Evolutionary conservation across 1,284 basidiomycete species (phyloP).

Genomic region (Cutaneotrichosporon mucoides): DNA sequence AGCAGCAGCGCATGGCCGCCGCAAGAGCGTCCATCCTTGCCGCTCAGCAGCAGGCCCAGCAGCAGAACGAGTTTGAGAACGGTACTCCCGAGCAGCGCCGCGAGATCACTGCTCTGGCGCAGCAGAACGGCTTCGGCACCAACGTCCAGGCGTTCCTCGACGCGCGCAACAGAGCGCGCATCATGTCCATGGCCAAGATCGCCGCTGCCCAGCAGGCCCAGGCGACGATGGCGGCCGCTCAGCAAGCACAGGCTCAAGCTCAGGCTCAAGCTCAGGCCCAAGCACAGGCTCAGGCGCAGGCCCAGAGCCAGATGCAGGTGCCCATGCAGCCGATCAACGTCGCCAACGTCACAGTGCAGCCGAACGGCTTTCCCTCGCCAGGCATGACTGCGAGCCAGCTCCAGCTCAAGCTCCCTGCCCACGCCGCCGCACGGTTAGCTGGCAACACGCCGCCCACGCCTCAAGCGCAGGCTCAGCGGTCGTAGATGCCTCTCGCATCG

Average conservation of each 20-base stretch:
- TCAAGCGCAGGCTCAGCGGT: conserved; percentile 24
- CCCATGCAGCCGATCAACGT: conserved; percentile 2
- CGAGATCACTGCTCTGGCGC: conserved; percentile 19
- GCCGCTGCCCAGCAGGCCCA: conserved; percentile 27
- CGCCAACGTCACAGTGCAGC: neutral
- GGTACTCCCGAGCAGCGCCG: conserved; percentile 24
- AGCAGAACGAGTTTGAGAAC: conserved; percentile 18
- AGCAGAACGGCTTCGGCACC: conserved; percentile 27
- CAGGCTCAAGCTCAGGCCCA: neutral
- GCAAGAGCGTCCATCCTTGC: conserved; percentile 16
- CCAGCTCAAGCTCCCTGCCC: conserved; percentile 42
- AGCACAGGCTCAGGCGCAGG: neutral
- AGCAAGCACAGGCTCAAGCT: conserved; percentile 8
- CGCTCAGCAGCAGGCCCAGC: conserved; percentile 5
- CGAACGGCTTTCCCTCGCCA: conserved; percentile 11
- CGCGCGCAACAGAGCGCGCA: conserved; percentile 21
- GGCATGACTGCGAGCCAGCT: conserved; percentile 28
- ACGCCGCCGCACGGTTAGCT: conserved; percentile 39
- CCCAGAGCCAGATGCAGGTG: conserved; percentile 1
- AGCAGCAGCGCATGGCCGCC: conserved; percentile 17
- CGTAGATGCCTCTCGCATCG: neutral
- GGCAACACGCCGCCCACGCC: conserved; percentile 15
- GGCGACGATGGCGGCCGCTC: conserved; percentile 6
- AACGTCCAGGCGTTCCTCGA: conserved; percentile 34
- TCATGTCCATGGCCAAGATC: conserved; percentile 26